Evolutionary conservation across 208 protist genomes (phyloP), one percentile per base, ranked within the genome.

Genomic region (Trypanosoma theileri): DNA sequence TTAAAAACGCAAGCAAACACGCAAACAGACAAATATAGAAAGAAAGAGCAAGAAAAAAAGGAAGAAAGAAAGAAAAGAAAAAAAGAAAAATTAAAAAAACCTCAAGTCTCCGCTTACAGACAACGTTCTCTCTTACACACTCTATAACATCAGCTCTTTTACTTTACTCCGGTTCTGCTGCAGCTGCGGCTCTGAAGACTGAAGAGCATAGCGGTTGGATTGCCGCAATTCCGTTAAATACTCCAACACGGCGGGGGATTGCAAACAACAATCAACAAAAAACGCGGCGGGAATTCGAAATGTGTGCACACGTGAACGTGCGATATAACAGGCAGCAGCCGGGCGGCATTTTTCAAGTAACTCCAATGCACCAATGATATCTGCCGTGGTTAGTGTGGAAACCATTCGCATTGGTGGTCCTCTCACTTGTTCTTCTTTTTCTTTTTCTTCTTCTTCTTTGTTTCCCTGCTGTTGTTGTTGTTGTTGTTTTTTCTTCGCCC

Each of bases 341-440:
- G 62, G 6, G 14, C 51, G n/a, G n/a, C n/a, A 28, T 26, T 48
- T 4, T 14, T 58, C 22, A 31, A 58, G 21, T 3, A 67, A 31
- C 40, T 67, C 62, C 0, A 59, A 13, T 44, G 50, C 62, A 16
- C 62, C 62, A 58, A 67, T 48, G 40, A 67, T 21, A 44, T 67
- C 62, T 17, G 28, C 44, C 8, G 62, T 7, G 10, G 50, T 35
- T 3, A 67, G 62, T 14, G 62, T 24, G 4, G 62, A n/a, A n/a
- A 56, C 11, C 4, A 59, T 31, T 14, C 13, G 31, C 57, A 62
- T 24, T 21, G 2, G 17, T 21, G 8, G 1, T 40, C 13, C 57
- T 67, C 19, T 42, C 10, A n/a, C 9, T 22, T 45, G 12, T 45
- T 45, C 6, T 45, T 45, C 6, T 45, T 45, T 14, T 45, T 45